Conservation (phyloP, 2,329 filamentous ascomycete genomes). For the Penicillium sp. region DNA sequence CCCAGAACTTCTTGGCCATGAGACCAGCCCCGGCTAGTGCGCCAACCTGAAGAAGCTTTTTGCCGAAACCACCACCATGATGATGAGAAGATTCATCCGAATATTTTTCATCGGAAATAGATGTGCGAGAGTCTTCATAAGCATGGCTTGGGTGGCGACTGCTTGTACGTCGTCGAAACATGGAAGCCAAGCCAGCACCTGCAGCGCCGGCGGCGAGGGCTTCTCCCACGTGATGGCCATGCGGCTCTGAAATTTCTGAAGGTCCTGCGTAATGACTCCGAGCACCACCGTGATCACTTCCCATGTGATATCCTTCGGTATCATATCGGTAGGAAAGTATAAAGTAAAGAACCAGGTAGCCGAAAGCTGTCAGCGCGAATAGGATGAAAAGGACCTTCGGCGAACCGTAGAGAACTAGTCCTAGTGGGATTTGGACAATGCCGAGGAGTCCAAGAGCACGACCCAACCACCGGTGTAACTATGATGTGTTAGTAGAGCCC, state of each 20-base stretch:
- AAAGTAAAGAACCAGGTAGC: slow-evolving; percentile 74
- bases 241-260: slow-evolving; percentile 50
- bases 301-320: slow-evolving; percentile 46
- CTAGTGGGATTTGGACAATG: slow-evolving; percentile 82
- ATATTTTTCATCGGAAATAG: slow-evolving; percentile 65
- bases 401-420: slow-evolving; percentile 87
- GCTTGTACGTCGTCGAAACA: slow-evolving; percentile 44
- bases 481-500: slow-evolving; percentile 43
- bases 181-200: slow-evolving; percentile 57
- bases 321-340: slow-evolving; percentile 70
- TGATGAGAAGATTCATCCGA: slow-evolving; percentile 49
- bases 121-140: slow-evolving; percentile 52
- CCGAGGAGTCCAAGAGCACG: slow-evolving; percentile 75
- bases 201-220: slow-evolving; percentile 50
- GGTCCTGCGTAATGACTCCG: slow-evolving; percentile 56
- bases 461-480: slow-evolving; percentile 87
- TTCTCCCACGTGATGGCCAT: slow-evolving; percentile 49
- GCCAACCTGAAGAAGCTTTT: slow-evolving; percentile 59
- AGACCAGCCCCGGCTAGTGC: slow-evolving; percentile 63
- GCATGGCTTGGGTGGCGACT: slow-evolving; percentile 45
- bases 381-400: slow-evolving; percentile 81
- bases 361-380: slow-evolving; percentile 73
- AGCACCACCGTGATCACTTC: slow-evolving; percentile 57
- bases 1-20: slow-evolving; percentile 59
- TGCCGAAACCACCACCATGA: slow-evolving; percentile 54